Evolutionary conservation across 2,329 filamentous ascomycete species (phyloP).

Genomic region (Chrysoporthe austroafricana): DNA sequence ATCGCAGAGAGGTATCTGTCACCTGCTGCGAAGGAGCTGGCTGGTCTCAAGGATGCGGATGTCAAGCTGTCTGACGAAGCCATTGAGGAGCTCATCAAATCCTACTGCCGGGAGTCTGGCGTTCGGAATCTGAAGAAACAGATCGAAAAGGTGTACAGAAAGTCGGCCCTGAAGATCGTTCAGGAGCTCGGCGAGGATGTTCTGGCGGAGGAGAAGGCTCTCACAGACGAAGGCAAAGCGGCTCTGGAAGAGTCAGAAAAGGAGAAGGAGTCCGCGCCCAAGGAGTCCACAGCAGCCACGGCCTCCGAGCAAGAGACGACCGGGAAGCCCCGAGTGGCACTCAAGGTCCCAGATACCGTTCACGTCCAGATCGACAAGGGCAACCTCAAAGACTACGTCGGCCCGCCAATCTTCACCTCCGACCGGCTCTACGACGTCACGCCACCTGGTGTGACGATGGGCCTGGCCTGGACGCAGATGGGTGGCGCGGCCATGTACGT

Average conservation of each 20-base stretch:
- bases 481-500: conserved; percentile 96
- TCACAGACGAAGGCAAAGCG: conserved; percentile 84
- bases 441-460: conserved; percentile 95
- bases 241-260: conserved; percentile 73
- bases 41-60: conserved; percentile 86
- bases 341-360: conserved; percentile 84
- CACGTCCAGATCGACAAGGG: conserved; percentile 86
- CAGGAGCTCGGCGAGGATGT: conserved; percentile 88
- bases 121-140: conserved; percentile 99
- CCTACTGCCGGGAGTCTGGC: conserved; percentile 95
- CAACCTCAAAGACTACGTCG: conserved; percentile 95
- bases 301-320: conserved; percentile 65
- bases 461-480: conserved; percentile 96
- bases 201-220: conserved; percentile 76
- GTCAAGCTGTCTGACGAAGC: conserved; percentile 86
- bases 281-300: conserved; percentile 35
- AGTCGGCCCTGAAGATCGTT: conserved; percentile 96
- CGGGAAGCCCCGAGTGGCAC: conserved; percentile 72
- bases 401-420: conserved; percentile 91
- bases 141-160: conserved; percentile 98
- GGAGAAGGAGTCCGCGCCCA: conserved; percentile 51
- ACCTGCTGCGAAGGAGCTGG: conserved; percentile 91
- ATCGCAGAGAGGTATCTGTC: conserved; percentile 93
- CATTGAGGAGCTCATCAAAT: conserved; percentile 96
- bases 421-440: conserved; percentile 94